These are phyloP conservation scores for Saccharomycopsis selenospora DNA, from an alignment of 805 yeast genomes.

Conservation along the genomic window DNA sequence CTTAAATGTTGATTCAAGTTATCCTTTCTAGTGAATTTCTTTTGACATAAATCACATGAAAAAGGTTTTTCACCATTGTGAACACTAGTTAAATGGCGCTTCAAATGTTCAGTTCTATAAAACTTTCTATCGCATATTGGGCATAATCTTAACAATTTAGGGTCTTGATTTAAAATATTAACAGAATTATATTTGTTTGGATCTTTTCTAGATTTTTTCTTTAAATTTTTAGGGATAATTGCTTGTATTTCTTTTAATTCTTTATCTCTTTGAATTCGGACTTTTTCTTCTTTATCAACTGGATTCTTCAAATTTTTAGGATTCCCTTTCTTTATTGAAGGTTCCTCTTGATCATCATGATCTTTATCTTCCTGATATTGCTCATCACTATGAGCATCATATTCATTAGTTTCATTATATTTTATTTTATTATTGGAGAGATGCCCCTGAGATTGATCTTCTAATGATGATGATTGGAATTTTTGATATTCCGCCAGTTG, in stretches of 20 bases:
- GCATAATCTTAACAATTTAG: slow-evolving; percentile 9
- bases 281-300: not conserved
- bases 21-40: slow-evolving; percentile 19
- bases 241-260: slow-evolving; percentile 14
- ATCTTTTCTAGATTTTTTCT: slow-evolving; percentile 14
- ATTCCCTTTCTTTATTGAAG: not conserved
- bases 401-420: slow-evolving; percentile 21
- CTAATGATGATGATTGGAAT: too few species aligned
- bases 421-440: slow-evolving; percentile 18
- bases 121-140: slow-evolving; percentile 18
- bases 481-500: too few species aligned
- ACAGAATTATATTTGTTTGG: slow-evolving; percentile 17
- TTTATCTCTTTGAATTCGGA: slow-evolving; percentile 4
- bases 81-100: slow-evolving; percentile 18
- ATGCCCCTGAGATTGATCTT: too few species aligned
- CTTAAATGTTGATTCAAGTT: slow-evolving; percentile 18
- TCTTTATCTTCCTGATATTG: slow-evolving; percentile 11
- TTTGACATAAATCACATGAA: slow-evolving; percentile 10
- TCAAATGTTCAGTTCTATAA: slow-evolving; percentile 17
- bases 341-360: slow-evolving; percentile 13
- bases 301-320: slow-evolving; percentile 1
- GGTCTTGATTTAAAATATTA: slow-evolving; percentile 16
- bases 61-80: slow-evolving; percentile 18
- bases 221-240: slow-evolving; percentile 16
- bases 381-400: slow-evolving; percentile 19